phyloP scores from a whole-genome alignment of 192 early-diverging fungal species.

The Entrophospora sp. region DNA sequence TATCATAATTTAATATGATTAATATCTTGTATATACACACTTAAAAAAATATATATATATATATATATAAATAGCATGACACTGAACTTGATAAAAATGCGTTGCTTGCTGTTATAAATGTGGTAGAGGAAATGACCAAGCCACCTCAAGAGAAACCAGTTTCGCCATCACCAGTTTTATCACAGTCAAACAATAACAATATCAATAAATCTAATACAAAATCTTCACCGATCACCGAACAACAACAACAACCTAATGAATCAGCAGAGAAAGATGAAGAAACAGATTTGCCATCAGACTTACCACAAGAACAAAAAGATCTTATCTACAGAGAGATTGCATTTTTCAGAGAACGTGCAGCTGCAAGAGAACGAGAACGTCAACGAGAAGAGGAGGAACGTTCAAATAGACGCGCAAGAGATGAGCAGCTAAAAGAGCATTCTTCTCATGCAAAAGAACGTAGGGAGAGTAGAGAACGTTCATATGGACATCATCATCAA shows the following conservation, averaged over 20 bases:
- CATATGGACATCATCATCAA: conserved; percentile 16
- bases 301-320: conserved; percentile 48
- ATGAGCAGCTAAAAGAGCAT: conserved; percentile 23
- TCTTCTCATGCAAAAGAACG: conserved; percentile 21
- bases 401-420: conserved; percentile 19
- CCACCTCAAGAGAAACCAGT: conserved; percentile 11
- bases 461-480: conserved; percentile 24
- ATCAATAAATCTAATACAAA: neutral
- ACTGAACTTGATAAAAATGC: conserved; percentile 42
- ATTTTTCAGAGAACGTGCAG: conserved; percentile 54
- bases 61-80: too few species aligned
- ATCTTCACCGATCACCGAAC: conserved; percentile 15
- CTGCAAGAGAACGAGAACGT: conserved; percentile 43
- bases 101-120: conserved; percentile 30
- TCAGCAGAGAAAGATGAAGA: conserved; percentile 28
- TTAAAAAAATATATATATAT: too few species aligned
- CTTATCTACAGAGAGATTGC: conserved; percentile 49
- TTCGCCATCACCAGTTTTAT: neutral
- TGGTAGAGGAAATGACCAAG: conserved; percentile 37
- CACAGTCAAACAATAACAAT: neutral
- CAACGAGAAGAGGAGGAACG: conserved; percentile 40
- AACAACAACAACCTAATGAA: too few species aligned
- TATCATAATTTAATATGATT: neutral
- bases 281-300: conserved; percentile 39
- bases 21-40: too few species aligned